These are phyloP conservation scores for Simmondsia chinensis DNA, from an alignment of 148 eudicot species.

Conservation along the genomic window DNA sequence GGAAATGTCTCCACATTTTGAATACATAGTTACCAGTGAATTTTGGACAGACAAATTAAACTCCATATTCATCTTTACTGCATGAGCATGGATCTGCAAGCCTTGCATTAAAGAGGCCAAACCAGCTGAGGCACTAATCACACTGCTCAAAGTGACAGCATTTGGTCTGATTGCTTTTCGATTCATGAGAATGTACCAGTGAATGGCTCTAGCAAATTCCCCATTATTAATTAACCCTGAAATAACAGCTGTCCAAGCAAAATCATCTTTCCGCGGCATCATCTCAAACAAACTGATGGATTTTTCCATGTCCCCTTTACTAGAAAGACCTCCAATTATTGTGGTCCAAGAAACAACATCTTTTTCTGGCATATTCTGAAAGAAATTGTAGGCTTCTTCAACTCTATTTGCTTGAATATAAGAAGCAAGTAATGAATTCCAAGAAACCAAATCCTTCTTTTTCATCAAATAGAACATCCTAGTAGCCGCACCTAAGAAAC, in stretches of 20 bases:
- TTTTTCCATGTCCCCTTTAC: constrained; percentile 27
- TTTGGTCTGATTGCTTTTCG: constrained; percentile 31
- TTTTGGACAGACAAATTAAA: constrained; percentile 45
- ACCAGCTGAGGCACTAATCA: constrained; percentile 44
- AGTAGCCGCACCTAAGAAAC: constrained; percentile 31
- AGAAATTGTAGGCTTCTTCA: constrained; percentile 34
- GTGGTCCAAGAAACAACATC: constrained; percentile 55
- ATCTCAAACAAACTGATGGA: constrained; percentile 26
- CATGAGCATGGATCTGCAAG: constrained; percentile 37
- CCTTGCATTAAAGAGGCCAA: constrained; percentile 40
- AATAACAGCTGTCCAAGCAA: constrained; percentile 66
- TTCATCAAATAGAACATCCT: constrained; percentile 23
- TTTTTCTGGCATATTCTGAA: constrained; percentile 28
- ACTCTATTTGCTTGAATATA: constrained; percentile 25
- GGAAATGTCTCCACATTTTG: constrained; percentile 46
- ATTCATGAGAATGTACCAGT: constrained; percentile 41
- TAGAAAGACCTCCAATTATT: constrained; percentile 47
- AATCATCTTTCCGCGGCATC: constrained; percentile 46
- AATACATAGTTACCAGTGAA: constrained; percentile 48
- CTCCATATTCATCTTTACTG: constrained; percentile 28
- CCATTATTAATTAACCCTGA: constrained; percentile 41
- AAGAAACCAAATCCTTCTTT: constrained; percentile 32
- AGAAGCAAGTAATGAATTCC: constrained; percentile 41
- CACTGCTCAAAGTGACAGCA: constrained; percentile 45
- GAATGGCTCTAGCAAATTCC: constrained; percentile 29